A percentile compares a stretch with the other conserved stretches of the same genome.
These are phyloP conservation scores for Glycine tomentella DNA, from an alignment of 306 rosid genomes.

Conservation along the genomic window DNA sequence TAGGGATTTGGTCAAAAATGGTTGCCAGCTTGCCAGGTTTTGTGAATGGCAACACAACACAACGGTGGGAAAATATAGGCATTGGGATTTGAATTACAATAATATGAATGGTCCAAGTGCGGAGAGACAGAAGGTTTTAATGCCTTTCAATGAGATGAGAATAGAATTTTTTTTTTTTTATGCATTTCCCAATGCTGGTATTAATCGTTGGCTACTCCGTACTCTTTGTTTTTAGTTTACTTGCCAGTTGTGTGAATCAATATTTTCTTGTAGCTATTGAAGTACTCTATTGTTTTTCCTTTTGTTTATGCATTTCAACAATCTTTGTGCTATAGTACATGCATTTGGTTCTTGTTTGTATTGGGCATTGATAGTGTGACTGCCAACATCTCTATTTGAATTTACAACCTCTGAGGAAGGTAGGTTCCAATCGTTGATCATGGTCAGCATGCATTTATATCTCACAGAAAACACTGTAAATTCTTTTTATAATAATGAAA, in stretches of 20 bases:
- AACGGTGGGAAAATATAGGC: conserved; percentile 53
- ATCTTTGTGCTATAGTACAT: conserved; percentile 28
- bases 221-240: conserved; percentile 33
- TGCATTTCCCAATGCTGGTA: conserved; percentile 52
- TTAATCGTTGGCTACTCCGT: conserved; percentile 44
- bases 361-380: conserved; percentile 28
- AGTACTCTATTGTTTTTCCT: background rate
- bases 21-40: conserved; percentile 43
- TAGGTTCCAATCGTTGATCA: conserved; percentile 39
- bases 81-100: conserved; percentile 71
- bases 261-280: background rate
- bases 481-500: background rate
- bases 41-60: background rate
- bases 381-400: background rate
- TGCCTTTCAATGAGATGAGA: conserved; percentile 36
- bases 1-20: conserved; percentile 49
- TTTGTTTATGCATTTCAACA: conserved; percentile 23
- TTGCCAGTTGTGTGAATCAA: conserved; percentile 44
- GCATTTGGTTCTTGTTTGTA: conserved; percentile 35
- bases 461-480: conserved; percentile 13
- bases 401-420: conserved; percentile 36
- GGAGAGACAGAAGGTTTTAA: conserved; percentile 47
- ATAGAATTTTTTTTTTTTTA: conserved; percentile 43
- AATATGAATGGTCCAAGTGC: conserved; percentile 44
- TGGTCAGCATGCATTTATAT: conserved; percentile 43